Conservation (phyloP, 768 basidiomycete species). For the Leccinum barrowsii region DNA sequence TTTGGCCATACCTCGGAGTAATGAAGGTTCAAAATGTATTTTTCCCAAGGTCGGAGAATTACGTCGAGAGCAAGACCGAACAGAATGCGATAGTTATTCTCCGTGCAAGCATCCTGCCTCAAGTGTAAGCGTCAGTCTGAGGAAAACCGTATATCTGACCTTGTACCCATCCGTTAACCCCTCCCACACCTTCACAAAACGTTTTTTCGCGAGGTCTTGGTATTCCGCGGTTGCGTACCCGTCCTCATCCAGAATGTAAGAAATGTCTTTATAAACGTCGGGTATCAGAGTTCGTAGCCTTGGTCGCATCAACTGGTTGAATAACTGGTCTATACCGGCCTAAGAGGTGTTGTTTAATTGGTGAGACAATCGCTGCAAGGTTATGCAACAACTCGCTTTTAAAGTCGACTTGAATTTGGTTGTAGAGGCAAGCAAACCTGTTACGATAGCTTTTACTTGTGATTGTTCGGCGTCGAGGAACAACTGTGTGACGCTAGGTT, state of each 20-base stretch:
- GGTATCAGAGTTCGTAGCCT: slow-evolving; percentile 76
- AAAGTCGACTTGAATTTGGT: slow-evolving; percentile 68
- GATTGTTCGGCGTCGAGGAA: slow-evolving; percentile 60
- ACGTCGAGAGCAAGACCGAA: slow-evolving; percentile 84
- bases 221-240: slow-evolving; percentile 79
- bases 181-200: slow-evolving; percentile 90
- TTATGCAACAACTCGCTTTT: slow-evolving; percentile 50
- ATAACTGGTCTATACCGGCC: slow-evolving; percentile 89
- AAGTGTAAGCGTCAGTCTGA: slow-evolving; percentile 1
- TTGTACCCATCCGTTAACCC: slow-evolving; percentile 81
- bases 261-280: slow-evolving; percentile 88
- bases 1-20: slow-evolving; percentile 73
- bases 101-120: slow-evolving; percentile 77
- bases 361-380: background rate
- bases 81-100: slow-evolving; percentile 81
- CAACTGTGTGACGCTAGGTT: slow-evolving; percentile 57
- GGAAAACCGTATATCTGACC: slow-evolving; percentile 37
- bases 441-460: slow-evolving; percentile 45
- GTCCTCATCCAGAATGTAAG: slow-evolving; percentile 89
- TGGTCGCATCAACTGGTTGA: slow-evolving; percentile 91
- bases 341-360: slow-evolving; percentile 26
- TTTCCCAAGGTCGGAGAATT: slow-evolving; percentile 95
- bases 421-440: slow-evolving; percentile 50
- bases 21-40: slow-evolving; percentile 70
- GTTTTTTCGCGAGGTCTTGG: slow-evolving; percentile 81